Base-by-base conservation (phyloP, 495 filamentous ascomycete species). In the Lasiosphaeria miniovina region DNA sequence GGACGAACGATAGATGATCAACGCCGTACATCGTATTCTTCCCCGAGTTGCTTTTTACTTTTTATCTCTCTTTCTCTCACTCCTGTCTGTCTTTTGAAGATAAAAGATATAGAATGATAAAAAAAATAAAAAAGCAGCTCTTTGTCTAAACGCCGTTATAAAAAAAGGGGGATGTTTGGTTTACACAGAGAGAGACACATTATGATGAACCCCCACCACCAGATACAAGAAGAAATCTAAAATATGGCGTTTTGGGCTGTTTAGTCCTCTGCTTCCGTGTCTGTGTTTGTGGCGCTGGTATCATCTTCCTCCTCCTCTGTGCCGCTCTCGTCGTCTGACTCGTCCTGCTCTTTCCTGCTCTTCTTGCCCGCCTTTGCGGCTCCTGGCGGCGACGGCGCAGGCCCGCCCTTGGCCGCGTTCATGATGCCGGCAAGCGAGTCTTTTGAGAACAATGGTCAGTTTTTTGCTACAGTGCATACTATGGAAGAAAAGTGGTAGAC, bases 361-460 rank as follows among this genome's bases (percentile, higher is more conserved):
- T 82, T 80, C 74, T 86, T 87, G 40, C 66, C 67, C 43, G 75
- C 71, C 40, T 54, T 50, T 15, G 59, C 24, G 24, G 24, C 24
- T 2, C 24, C 24, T 24, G 24, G 2, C 24, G 24, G 24, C 63
- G 84, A 40, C 62, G 84, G 80, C 62, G 80, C 72, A 24, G 84
- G 75, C 24, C 81, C 74, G 56, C 77, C 73, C 74, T 94, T 95
- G 55, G 96, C 83, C 1, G 90, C 88, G 48, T 86, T 86, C 94
- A 98, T 97, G 76, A 96, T 91, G 55, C 94, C 95, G 31, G 92
- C 93, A 67, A 98, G 79, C 3, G 94, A 92, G 77, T 97, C 94
- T 98, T 57, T 48, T 41, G 43, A 15, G 4, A 36, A 12, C 8
- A 46, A 43, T 55, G 43, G 62, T 78, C 61, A 74, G 74, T 71